Percentiles rank a stretch among this genome's conserved stretches.
Evolutionary conservation across 2,329 filamentous ascomycete genomes (phyloP).

Genomic region (Paraconiothyrium sp.): DNA sequence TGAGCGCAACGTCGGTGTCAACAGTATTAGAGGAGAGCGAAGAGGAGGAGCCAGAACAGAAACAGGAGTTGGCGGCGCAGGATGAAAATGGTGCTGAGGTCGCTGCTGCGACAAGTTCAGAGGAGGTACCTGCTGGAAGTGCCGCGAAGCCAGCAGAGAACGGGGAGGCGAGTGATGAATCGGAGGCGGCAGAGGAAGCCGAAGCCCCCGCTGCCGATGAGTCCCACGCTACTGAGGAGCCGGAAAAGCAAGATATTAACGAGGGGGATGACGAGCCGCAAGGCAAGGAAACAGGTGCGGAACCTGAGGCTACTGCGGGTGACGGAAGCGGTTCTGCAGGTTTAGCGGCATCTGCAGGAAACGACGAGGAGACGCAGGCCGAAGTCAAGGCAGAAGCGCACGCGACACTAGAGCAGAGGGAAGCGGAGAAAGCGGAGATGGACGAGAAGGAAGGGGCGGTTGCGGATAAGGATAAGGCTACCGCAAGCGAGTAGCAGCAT

Average conservation of each 20-base stretch:
- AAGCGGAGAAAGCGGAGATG: conserved; percentile 30
- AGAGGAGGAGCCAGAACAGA: conserved; percentile 64
- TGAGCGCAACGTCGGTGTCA: conserved; percentile 75
- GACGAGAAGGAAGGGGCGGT: conserved; percentile 16
- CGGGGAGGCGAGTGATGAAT: conserved; percentile 18
- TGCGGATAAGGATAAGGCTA: conserved; percentile 17
- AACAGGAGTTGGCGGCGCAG: conserved; percentile 25
- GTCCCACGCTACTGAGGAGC: conserved; percentile 21
- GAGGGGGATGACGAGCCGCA: conserved; percentile 23
- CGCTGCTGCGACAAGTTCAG: conserved; percentile 24
- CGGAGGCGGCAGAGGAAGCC: conserved; percentile 20
- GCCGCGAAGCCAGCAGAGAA: conserved; percentile 20
- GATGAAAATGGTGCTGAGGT: conserved; percentile 18
- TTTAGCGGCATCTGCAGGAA: conserved; percentile 4
- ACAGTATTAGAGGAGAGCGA: conserved; percentile 87
- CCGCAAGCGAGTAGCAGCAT: conserved; percentile 15
- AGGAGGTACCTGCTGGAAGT: conserved; percentile 35
- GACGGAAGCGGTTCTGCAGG: conserved; percentile 8
- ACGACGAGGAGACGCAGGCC: conserved; percentile 15
- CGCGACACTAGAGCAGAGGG: conserved; percentile 14
- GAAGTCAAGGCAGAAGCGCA: conserved; percentile 17
- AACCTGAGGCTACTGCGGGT: conserved; percentile 14
- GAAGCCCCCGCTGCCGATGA: conserved; percentile 17
- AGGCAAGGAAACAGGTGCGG: conserved; percentile 22
- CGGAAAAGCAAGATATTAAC: conserved; percentile 32